Conservation (phyloP, 2,329 filamentous ascomycete species). For the Clonostachys chloroleuca region DNA sequence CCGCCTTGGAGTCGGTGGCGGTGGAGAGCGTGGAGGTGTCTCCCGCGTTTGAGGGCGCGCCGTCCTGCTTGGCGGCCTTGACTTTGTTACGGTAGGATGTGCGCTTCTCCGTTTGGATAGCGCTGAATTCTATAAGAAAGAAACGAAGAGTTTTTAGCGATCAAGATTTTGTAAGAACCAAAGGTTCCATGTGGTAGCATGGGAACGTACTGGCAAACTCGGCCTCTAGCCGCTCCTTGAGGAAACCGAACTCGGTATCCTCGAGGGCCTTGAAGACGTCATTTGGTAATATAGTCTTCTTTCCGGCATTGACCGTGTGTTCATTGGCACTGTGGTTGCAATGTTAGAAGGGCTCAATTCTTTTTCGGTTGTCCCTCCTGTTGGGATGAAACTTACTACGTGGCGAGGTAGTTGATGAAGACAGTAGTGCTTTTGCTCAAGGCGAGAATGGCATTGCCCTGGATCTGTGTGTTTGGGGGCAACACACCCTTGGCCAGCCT, state of each 20-base stretch:
- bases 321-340: conserved; percentile 63
- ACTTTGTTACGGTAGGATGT: conserved; percentile 69
- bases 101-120: conserved; percentile 69
- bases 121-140: conserved; percentile 57
- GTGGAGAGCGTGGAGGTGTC: conserved; percentile 22
- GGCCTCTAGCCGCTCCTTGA: conserved; percentile 63
- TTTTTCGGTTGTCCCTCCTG: neutral
- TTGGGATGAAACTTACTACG: conserved; percentile 55
- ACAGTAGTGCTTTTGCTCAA: conserved; percentile 79
- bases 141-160: neutral
- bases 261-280: conserved; percentile 75
- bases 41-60: conserved; percentile 13
- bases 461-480: conserved; percentile 76
- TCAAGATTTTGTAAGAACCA: no score
- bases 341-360: neutral
- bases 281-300: conserved; percentile 73
- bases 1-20: conserved; percentile 11
- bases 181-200: neutral
- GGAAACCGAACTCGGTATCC: conserved; percentile 73
- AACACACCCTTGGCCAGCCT: conserved; percentile 76
- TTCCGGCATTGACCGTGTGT: conserved; percentile 58
- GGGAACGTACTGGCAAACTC: conserved; percentile 65
- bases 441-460: conserved; percentile 75
- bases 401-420: conserved; percentile 76
- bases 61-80: conserved; percentile 54